phyloP scores from a whole-genome alignment of 345 rosid species.

The Reutealis trisperma region DNA sequence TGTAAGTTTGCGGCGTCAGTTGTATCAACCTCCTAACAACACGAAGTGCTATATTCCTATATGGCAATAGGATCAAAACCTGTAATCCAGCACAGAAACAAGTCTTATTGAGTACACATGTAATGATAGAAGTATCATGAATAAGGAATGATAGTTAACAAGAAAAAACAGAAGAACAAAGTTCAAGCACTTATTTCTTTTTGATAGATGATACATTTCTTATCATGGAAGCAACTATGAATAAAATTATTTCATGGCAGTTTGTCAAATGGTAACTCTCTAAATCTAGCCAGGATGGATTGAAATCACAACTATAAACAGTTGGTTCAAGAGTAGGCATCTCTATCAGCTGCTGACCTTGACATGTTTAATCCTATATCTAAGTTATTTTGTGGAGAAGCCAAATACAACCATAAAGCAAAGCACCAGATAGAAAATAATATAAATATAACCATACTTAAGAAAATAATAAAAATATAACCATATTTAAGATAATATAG shows the following conservation, averaged over 20 bases:
- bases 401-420: not conserved
- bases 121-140: not conserved
- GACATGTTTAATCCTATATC: not conserved
- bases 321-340: not conserved
- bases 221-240: not conserved
- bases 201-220: not conserved
- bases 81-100: slow-evolving; percentile 30
- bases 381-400: not conserved
- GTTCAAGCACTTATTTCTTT: not conserved
- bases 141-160: not conserved
- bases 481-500: not conserved
- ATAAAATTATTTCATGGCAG: not conserved
- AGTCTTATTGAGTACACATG: slow-evolving; percentile 9
- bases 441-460: not conserved
- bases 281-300: not conserved
- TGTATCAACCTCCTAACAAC: slow-evolving; percentile 76
- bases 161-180: not conserved
- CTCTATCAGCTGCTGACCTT: not conserved
- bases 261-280: not conserved
- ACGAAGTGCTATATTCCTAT: slow-evolving; percentile 65
- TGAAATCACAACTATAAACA: not conserved
- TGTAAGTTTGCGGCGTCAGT: slow-evolving; percentile 66
- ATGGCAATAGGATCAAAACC: slow-evolving; percentile 82
- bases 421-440: not conserved
- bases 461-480: not conserved